These are phyloP conservation scores for Xylaria flabelliformis DNA, from an alignment of 495 filamentous ascomycete species.

Conservation along the genomic window DNA sequence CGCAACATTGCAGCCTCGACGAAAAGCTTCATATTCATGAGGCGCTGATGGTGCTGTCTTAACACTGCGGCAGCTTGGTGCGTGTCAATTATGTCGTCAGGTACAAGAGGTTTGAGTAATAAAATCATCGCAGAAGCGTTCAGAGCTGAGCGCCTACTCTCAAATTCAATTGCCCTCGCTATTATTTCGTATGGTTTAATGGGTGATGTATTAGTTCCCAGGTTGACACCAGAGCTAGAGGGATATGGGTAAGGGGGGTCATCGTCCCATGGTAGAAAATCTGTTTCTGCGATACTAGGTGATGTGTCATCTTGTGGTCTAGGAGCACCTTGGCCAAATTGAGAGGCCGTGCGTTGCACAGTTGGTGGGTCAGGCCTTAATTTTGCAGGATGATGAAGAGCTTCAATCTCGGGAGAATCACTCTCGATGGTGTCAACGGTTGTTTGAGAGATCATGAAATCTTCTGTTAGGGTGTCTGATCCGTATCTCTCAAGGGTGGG, in stretches of 20 bases:
- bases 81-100: constrained; percentile 53
- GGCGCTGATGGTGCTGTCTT: constrained; percentile 67
- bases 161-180: constrained; percentile 54
- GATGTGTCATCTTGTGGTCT: constrained; percentile 42
- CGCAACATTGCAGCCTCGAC: constrained; percentile 72
- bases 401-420: constrained; percentile 23
- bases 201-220: constrained; percentile 34
- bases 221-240: constrained; percentile 10
- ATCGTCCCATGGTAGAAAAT: constrained; percentile 56
- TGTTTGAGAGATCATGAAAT: constrained; percentile 53
- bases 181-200: constrained; percentile 58
- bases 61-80: constrained; percentile 62
- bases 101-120: constrained; percentile 57
- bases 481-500: constrained; percentile 39
- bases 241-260: constrained; percentile 56
- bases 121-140: constrained; percentile 60
- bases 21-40: constrained; percentile 68
- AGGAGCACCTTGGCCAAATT: constrained; percentile 11
- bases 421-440: constrained; percentile 49
- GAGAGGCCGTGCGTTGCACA: constrained; percentile 17
- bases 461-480: constrained; percentile 49
- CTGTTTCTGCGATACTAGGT: constrained; percentile 54
- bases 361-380: constrained; percentile 8
- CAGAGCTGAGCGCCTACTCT: constrained; percentile 51
- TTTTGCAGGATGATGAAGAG: constrained; percentile 15